Percentiles rank a stretch among this genome's conserved stretches.
Evolutionary conservation across 495 filamentous ascomycete species (phyloP).

Genomic region (Pyrenula aspistea): DNA sequence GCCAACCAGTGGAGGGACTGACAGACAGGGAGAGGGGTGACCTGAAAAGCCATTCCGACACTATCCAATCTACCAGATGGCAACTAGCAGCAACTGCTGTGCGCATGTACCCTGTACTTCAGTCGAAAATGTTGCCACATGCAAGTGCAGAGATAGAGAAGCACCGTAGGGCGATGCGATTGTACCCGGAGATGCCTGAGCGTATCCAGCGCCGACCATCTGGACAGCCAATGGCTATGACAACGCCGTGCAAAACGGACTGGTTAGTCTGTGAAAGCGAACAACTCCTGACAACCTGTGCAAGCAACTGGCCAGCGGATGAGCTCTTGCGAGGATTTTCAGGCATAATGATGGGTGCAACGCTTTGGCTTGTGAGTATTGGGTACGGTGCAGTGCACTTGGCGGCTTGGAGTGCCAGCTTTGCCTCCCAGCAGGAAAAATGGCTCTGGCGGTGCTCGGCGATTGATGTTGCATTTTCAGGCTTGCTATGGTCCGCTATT

Average conservation of each 20-base stretch:
- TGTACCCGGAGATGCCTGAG: background rate
- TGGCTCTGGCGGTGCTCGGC: slow-evolving; percentile 9
- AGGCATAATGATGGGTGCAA: background rate
- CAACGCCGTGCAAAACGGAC: background rate
- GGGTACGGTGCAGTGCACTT: slow-evolving; percentile 10
- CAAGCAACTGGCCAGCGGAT: background rate
- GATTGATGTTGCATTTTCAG: background rate
- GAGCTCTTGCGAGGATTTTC: background rate
- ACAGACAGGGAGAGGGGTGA: background rate
- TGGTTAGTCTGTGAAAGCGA: background rate
- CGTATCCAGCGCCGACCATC: background rate
- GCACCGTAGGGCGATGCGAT: background rate
- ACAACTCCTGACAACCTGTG: background rate
- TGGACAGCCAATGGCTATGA: background rate
- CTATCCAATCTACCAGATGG: background rate
- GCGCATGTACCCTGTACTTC: background rate
- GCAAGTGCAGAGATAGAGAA: background rate
- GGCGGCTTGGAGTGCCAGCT: slow-evolving; percentile 6
- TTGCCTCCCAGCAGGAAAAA: slow-evolving; percentile 4
- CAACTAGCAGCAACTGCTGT: background rate
- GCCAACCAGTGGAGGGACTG: background rate
- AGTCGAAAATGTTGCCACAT: background rate
- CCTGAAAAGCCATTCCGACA: background rate
- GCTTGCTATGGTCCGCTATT: background rate
- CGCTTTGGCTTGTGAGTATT: background rate